phyloP scores from a whole-genome alignment of 2,329 filamentous ascomycete genomes.

The Xylariaceae sp. region DNA sequence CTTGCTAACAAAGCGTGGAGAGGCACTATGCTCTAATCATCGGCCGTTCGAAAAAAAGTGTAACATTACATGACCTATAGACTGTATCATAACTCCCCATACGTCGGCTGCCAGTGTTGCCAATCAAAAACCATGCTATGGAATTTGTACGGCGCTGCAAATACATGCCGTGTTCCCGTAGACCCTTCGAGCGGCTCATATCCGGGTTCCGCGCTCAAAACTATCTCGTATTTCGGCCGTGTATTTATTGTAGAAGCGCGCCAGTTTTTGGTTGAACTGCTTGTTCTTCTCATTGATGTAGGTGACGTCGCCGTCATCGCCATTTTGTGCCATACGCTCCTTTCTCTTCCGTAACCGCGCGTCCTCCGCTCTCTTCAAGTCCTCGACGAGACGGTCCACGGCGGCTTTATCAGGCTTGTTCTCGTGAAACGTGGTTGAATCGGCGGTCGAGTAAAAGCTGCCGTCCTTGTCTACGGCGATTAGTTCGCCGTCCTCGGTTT shows the following conservation, averaged over 20 bases:
- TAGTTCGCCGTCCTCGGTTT: constrained; percentile 91
- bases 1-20: constrained; percentile 82
- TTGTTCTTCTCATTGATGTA: constrained; percentile 99
- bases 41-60: background rate
- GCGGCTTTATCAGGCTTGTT: constrained; percentile 85
- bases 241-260: constrained; percentile 97
- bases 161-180: constrained; percentile 5
- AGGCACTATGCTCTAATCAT: constrained; percentile 71
- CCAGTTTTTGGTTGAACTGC: constrained; percentile 97
- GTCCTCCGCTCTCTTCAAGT: constrained; percentile 86
- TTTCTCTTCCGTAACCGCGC: constrained; percentile 78
- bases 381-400: constrained; percentile 80
- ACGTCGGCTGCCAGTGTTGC: constrained; percentile 11
- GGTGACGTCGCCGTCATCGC: constrained; percentile 87
- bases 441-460: constrained; percentile 82
- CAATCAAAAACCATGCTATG: constrained; percentile 2
- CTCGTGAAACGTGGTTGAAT: constrained; percentile 74
- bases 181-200: constrained; percentile 48
- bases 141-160: constrained; percentile 5
- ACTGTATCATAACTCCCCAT: constrained; percentile 28
- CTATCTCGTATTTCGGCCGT: constrained; percentile 94
- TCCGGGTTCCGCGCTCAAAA: constrained; percentile 96
- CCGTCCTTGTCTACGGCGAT: constrained; percentile 91
- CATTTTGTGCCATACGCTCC: constrained; percentile 71
- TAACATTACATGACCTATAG: constrained; percentile 25